Evolutionary conservation across 1,284 basidiomycete species (phyloP).

Genomic region (Amylostereum areolatum): DNA sequence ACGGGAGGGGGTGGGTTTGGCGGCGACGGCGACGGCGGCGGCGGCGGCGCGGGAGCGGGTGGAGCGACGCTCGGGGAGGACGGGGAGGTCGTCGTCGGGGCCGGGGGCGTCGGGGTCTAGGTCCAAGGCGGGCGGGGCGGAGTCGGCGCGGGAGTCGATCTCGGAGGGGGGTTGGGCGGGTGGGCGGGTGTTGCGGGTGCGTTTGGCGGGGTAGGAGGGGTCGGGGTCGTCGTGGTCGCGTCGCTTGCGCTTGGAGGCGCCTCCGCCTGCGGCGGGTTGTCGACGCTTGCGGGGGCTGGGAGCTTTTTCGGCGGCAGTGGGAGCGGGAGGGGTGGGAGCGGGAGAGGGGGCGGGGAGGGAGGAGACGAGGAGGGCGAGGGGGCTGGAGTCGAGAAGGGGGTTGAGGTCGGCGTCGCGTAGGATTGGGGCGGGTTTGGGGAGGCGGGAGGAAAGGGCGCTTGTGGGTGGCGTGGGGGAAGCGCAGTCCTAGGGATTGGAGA

Average conservation of each 20-base stretch:
- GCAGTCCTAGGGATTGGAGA: conserved; percentile 44
- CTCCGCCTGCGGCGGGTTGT: conserved; percentile 8
- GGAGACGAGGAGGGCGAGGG: no score
- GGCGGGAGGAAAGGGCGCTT: conserved; percentile 39
- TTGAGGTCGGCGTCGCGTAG: conserved; percentile 40
- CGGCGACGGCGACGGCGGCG: no score
- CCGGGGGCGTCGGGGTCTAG: conserved; percentile 16
- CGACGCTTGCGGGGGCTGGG: conserved; percentile 29
- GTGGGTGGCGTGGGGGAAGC: no score
- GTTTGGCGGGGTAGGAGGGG: conserved; percentile 63
- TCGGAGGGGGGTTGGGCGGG: conserved; percentile 14
- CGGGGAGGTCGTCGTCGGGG: conserved; percentile 17
- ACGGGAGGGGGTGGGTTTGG: conserved; percentile 16
- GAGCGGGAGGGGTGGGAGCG: no score
- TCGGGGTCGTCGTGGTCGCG: conserved; percentile 60
- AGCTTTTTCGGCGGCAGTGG: no score
- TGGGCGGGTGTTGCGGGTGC: conserved; percentile 51
- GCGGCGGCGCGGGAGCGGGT: conserved; percentile 20
- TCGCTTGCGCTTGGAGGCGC: conserved; percentile 47
- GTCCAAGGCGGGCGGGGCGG: conserved; percentile 9
- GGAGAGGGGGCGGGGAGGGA: no score
- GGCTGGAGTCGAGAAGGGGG: no score
- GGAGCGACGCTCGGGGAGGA: conserved; percentile 19
- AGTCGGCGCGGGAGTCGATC: conserved; percentile 8
- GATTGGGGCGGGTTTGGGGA: conserved; percentile 47